A percentile compares a stretch with the other conserved stretches of the same genome.
Evolutionary conservation across 2,329 filamentous ascomycete genomes (phyloP).

Genomic region (Cladosporium austrohemisphaericum): DNA sequence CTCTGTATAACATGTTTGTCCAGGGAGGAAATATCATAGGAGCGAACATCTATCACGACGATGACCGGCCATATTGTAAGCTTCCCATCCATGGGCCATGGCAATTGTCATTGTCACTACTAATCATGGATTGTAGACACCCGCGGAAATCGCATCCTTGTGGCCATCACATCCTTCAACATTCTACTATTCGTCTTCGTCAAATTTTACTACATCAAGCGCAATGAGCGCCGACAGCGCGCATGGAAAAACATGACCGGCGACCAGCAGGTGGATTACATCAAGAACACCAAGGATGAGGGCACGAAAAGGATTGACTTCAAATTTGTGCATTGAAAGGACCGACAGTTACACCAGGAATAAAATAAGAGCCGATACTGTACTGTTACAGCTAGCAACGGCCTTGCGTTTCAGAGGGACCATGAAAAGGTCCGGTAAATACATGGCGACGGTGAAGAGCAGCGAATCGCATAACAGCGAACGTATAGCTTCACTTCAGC

Average conservation of each 20-base stretch:
- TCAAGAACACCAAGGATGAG: conserved; percentile 36
- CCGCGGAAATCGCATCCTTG: conserved; percentile 45
- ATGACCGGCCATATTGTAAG: background rate
- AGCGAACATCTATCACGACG: conserved; percentile 43
- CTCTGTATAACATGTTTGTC: conserved; percentile 36
- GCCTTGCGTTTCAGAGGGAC: no score
- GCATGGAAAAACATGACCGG: conserved; percentile 48
- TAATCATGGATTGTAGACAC: no score
- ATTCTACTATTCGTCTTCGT: conserved; percentile 49
- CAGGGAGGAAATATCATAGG: conserved; percentile 46
- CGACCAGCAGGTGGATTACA: conserved; percentile 49
- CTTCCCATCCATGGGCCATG: no score
- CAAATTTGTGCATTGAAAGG: conserved; percentile 34
- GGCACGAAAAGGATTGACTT: conserved; percentile 41
- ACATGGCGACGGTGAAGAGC: no score
- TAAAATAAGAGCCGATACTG: no score
- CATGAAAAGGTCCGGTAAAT: no score
- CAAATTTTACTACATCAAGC: conserved; percentile 51
- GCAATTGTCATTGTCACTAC: no score
- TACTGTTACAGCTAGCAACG: no score
- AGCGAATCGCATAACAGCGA: no score
- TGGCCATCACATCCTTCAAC: conserved; percentile 49
- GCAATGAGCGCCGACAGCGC: conserved; percentile 38
- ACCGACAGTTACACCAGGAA: no score
- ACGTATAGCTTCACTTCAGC: no score